Base-by-base conservation (phyloP, 331 rosid species). In the Phaseolus coccineus region DNA sequence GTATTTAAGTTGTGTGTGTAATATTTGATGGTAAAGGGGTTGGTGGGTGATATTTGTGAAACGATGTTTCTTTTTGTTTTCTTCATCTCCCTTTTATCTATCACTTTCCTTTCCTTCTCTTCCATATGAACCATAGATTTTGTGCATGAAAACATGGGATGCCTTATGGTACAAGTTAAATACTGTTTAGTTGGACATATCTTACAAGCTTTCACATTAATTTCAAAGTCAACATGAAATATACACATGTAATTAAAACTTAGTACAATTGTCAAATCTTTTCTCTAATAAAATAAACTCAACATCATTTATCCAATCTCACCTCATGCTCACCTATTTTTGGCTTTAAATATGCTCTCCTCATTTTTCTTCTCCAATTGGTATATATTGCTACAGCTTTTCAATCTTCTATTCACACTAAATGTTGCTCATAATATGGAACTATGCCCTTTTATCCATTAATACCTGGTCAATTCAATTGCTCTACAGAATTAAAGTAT, bases 21-120 rank as follows among this genome's bases (percentile, higher is more conserved):
- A 4, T 69, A 16, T 51, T 55, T 52, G 47, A 47, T 37, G 10
- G 69, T 76, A 71, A 76, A 80, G 87, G 14, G 76, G 85, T 83
- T 80, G 87, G 81, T 80, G 81, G 28, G 42, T 79, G 80, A 71
- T 67, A 58, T 66, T 86, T 83, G 85, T 86, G 87, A 79, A 83
- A 80, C 22, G 8, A 57, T 4, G 15, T 42, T 65, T 55, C 9
- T 66, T 71, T 71, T 77, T 35, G 35, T 53, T 66, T 77, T 57
- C 56, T 48, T 73, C 72, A 2, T 73, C 7, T 19, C n/a, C 12
- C 6, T 6, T 6, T 27, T 19, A 10, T 61, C 30, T 59, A 19
- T 39, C 44, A 8, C 1, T 31, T 52, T 71, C 52, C 5, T 71
- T 58, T 19, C 15, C 57, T 52, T 57, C 63, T 47, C 24, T 16